Conservation (phyloP, 352 stramenopile species). For the Phytophthora parvispora region DNA sequence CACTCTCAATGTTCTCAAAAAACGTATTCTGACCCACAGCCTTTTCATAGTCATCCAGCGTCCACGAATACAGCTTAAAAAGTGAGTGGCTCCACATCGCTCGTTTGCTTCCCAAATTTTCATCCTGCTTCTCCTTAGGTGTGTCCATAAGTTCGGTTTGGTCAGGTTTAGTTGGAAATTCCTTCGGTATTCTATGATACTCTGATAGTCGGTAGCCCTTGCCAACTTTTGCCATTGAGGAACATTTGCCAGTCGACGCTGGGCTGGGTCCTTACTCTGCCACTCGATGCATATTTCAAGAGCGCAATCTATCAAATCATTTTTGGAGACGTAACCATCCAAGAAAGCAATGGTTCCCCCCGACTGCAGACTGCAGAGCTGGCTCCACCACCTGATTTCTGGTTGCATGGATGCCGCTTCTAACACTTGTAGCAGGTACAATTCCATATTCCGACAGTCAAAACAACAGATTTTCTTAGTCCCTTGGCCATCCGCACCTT, state of each 20-base stretch:
- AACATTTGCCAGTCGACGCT: background rate
- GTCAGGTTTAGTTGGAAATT: background rate
- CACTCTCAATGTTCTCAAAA: background rate
- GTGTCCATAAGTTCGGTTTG: background rate
- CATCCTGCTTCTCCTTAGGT: too few relatives aligned
- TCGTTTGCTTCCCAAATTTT: background rate
- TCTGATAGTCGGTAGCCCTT: background rate
- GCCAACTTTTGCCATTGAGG: background rate
- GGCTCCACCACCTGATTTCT: background rate
- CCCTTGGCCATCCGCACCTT: background rate
- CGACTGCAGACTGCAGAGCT: background rate
- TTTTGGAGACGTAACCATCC: background rate
- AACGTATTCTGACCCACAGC: background rate
- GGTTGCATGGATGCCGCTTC: background rate
- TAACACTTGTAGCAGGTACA: background rate
- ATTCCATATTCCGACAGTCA: background rate
- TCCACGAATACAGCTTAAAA: background rate
- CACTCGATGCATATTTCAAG: background rate
- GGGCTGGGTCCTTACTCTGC: background rate
- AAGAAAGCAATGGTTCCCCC: background rate
- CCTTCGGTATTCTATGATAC: background rate
- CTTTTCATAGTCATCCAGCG: background rate
- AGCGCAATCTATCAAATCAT: background rate
- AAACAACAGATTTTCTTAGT: background rate
- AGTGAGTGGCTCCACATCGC: background rate